These are phyloP conservation scores for Albifimbria verrucaria DNA, from an alignment of 2,329 filamentous ascomycete species.

Conservation along the genomic window DNA sequence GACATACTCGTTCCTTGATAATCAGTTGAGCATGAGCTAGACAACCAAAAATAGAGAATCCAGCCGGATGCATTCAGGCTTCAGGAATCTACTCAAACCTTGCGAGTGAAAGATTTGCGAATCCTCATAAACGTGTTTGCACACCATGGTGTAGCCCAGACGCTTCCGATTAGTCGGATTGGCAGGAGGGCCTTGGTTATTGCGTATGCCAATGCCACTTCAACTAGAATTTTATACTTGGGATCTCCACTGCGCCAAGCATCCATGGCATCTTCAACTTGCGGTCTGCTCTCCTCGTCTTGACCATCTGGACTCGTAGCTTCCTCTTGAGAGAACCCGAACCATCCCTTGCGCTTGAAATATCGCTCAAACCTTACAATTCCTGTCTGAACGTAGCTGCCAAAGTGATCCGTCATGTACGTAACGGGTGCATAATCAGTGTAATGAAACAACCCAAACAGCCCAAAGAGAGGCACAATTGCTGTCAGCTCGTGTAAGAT, in stretches of 20 bases:
- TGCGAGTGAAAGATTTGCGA: slow-evolving; percentile 26
- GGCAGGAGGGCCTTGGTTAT: slow-evolving; percentile 85
- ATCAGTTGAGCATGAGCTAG: background rate
- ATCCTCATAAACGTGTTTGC: slow-evolving; percentile 59
- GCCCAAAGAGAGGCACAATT: slow-evolving; percentile 70
- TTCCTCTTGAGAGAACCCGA: slow-evolving; percentile 52
- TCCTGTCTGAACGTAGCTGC: slow-evolving; percentile 54
- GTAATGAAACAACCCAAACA: slow-evolving; percentile 79
- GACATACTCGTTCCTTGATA: background rate
- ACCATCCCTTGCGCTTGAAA: slow-evolving; percentile 77
- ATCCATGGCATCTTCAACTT: slow-evolving; percentile 25
- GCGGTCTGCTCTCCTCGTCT: slow-evolving; percentile 11
- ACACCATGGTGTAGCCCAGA: slow-evolving; percentile 93
- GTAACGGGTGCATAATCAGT: slow-evolving; percentile 65
- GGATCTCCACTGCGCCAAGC: slow-evolving; percentile 36
- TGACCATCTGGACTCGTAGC: background rate
- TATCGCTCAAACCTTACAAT: slow-evolving; percentile 74
- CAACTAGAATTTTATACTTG: slow-evolving; percentile 57
- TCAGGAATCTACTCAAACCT: slow-evolving; percentile 12
- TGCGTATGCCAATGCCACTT: slow-evolving; percentile 85
- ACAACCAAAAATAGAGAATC: background rate
- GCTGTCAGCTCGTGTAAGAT: slow-evolving; percentile 91
- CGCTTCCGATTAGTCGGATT: slow-evolving; percentile 69
- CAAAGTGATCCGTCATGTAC: slow-evolving; percentile 49
- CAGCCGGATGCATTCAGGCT: background rate